These are phyloP conservation scores for Leccinum incarnatum DNA, from an alignment of 768 basidiomycete genomes.

Conservation along the genomic window DNA sequence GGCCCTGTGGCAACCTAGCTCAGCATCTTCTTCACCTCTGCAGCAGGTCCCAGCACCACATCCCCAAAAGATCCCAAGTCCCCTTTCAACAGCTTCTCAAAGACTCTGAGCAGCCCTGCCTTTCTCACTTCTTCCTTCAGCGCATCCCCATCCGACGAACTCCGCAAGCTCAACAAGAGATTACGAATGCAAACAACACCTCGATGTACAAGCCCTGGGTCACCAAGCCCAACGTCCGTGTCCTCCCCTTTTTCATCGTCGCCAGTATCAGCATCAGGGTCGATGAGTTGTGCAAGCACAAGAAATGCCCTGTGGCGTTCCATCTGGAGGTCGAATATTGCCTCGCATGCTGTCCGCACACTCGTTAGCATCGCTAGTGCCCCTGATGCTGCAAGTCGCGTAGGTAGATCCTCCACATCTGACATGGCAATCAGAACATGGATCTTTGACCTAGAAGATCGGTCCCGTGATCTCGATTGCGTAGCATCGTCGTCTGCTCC, in stretches of 20 bases:
- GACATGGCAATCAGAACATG: conserved; percentile 83
- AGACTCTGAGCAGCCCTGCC: conserved; percentile 49
- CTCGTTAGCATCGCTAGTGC: conserved; percentile 80
- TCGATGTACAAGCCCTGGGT: conserved; percentile 72
- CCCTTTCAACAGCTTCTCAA: conserved; percentile 49
- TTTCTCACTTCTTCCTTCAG: conserved; percentile 53
- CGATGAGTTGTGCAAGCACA: conserved; percentile 65
- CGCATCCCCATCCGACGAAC: conserved; percentile 36
- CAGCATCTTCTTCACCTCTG: conserved; percentile 48
- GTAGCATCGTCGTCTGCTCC: conserved; percentile 33
- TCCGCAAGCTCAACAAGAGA: conserved; percentile 48
- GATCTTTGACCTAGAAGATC: conserved; percentile 54
- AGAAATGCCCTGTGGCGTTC: conserved; percentile 63
- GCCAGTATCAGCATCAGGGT: conserved; percentile 44
- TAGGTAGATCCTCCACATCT: conserved; percentile 81
- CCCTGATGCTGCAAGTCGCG: conserved; percentile 87
- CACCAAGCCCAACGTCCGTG: conserved; percentile 24
- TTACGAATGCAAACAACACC: conserved; percentile 75
- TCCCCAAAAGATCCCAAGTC: conserved; percentile 35
- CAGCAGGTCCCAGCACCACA: conserved; percentile 45
- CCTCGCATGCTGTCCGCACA: conserved; percentile 55
- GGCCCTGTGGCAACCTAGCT: not conserved
- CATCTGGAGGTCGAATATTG: conserved; percentile 60
- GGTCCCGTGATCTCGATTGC: conserved; percentile 43
- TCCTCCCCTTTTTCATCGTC: conserved; percentile 39